These are phyloP conservation scores for Miamiensis avidus DNA, from an alignment of 169 alveolate species.

Conservation along the genomic window DNA sequence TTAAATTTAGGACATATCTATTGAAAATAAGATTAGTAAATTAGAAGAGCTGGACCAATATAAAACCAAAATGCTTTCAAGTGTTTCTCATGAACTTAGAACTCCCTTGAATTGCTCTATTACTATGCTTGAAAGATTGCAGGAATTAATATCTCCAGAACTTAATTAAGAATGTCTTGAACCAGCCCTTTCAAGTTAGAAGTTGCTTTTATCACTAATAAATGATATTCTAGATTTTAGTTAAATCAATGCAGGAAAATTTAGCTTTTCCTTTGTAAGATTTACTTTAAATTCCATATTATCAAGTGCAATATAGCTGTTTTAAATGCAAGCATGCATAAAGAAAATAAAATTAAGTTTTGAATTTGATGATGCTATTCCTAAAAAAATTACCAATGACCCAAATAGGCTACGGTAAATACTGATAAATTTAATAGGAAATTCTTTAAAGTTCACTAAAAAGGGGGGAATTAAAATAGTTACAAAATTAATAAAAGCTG, in stretches of 20 bases:
- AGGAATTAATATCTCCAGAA: slow-evolving; percentile 2
- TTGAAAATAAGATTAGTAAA: slow-evolving; percentile 7
- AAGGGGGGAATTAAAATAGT: slow-evolving; percentile 22
- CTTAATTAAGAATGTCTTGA: slow-evolving; percentile 22
- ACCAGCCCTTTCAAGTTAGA: slow-evolving; percentile 22
- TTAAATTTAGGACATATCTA: too few relatives aligned
- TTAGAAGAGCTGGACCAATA: slow-evolving; percentile 11
- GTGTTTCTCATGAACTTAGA: slow-evolving; percentile 42
- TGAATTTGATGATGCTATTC: not conserved
- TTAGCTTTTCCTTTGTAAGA: slow-evolving; percentile 15
- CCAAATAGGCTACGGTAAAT: slow-evolving; percentile 27
- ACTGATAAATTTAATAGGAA: slow-evolving; percentile 18
- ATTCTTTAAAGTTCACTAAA: slow-evolving; percentile 39
- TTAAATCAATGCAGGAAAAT: slow-evolving; percentile 24
- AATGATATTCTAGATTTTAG: slow-evolving; percentile 45
- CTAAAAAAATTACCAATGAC: slow-evolving; percentile 16
- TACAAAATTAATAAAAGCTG: not conserved
- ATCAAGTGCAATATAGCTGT: not conserved
- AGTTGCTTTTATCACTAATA: slow-evolving; percentile 6
- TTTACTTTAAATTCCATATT: slow-evolving; percentile 8
- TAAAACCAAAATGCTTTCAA: slow-evolving; percentile 19
- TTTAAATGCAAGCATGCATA: slow-evolving; percentile 9
- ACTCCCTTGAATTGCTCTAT: slow-evolving; percentile 46
- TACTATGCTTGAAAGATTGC: slow-evolving; percentile 20
- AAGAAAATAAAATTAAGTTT: slow-evolving; percentile 11